phyloP scores from a whole-genome alignment of 345 rosid species.

The Draba incana region DNA sequence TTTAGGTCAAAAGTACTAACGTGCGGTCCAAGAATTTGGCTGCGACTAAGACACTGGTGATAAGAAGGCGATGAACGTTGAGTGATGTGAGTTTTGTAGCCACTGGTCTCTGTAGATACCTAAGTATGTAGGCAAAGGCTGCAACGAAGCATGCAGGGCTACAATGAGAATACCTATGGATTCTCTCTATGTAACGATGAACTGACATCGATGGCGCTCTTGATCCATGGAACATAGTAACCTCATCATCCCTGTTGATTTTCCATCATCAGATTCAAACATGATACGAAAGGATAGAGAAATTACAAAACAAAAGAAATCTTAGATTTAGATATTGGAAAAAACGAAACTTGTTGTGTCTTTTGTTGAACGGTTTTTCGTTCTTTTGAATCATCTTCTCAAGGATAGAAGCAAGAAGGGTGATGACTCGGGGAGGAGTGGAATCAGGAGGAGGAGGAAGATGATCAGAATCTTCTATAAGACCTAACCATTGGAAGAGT shows the following conservation, averaged over 20 bases:
- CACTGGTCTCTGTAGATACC: slow-evolving; percentile 39
- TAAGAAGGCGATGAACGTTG: slow-evolving; percentile 52
- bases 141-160: slow-evolving; percentile 44
- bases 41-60: slow-evolving; percentile 48
- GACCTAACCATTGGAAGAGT: slow-evolving; percentile 40
- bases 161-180: slow-evolving; percentile 41
- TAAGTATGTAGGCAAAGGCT: slow-evolving; percentile 42
- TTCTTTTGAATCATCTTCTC: slow-evolving; percentile 39
- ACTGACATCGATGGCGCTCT: slow-evolving; percentile 37
- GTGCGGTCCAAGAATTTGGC: slow-evolving; percentile 49
- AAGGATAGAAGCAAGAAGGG: slow-evolving; percentile 40
- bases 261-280: slow-evolving; percentile 17
- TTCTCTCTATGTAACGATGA: slow-evolving; percentile 41
- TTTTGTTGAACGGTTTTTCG: slow-evolving; percentile 3
- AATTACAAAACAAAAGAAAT: not conserved
- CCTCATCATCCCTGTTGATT: slow-evolving; percentile 22
- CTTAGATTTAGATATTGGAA: not conserved
- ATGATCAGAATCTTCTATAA: slow-evolving; percentile 33
- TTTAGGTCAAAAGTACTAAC: slow-evolving; percentile 39
- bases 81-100: slow-evolving; percentile 44
- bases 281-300: slow-evolving; percentile 10
- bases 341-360: slow-evolving; percentile 38
- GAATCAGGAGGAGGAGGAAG: slow-evolving; percentile 30
- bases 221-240: slow-evolving; percentile 45
- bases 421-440: slow-evolving; percentile 34